Conservation (phyloP, 148 eudicot genomes). For the Fagopyrum homotropicum region DNA sequence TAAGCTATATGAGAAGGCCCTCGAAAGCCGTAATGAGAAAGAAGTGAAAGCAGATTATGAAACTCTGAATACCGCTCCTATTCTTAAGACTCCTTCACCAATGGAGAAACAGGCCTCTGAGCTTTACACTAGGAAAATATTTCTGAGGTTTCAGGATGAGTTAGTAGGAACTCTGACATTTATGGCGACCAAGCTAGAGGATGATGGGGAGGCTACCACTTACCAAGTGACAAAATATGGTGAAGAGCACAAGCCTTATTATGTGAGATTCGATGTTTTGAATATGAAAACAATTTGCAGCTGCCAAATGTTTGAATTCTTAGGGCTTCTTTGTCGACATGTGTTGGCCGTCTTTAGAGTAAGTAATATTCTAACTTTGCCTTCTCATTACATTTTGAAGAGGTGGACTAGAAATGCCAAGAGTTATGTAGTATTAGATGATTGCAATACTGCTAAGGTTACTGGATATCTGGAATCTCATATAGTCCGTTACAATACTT, state of each 20-base stretch:
- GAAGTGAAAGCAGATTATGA: conserved; percentile 59
- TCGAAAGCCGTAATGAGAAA: conserved; percentile 50
- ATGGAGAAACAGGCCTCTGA: conserved; percentile 54
- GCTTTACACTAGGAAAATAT: conserved; percentile 43
- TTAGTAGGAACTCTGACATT: conserved; percentile 52
- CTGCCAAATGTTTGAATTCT: conserved; percentile 60
- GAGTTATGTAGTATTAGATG: conserved; percentile 45
- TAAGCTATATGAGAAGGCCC: conserved; percentile 47
- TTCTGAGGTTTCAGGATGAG: conserved; percentile 49
- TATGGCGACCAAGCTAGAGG: conserved; percentile 44
- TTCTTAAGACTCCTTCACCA: conserved; percentile 51
- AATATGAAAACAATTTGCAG: conserved; percentile 49
- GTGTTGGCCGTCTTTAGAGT: conserved; percentile 48
- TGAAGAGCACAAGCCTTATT: conserved; percentile 38
- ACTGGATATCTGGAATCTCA: conserved; percentile 39
- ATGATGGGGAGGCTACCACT: conserved; percentile 28
- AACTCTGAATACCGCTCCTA: conserved; percentile 37
- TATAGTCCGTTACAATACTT: conserved; percentile 38
- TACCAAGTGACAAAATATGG: conserved; percentile 45
- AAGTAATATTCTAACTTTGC: conserved; percentile 50
- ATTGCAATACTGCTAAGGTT: conserved; percentile 14
- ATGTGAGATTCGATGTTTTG: conserved; percentile 33
- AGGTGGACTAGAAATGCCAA: conserved; percentile 63
- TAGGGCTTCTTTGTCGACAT: conserved; percentile 55
- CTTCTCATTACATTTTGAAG: conserved; percentile 40